phyloP scores from a whole-genome alignment of 768 basidiomycete genomes.

The Pilatotrama ljubarskyi region DNA sequence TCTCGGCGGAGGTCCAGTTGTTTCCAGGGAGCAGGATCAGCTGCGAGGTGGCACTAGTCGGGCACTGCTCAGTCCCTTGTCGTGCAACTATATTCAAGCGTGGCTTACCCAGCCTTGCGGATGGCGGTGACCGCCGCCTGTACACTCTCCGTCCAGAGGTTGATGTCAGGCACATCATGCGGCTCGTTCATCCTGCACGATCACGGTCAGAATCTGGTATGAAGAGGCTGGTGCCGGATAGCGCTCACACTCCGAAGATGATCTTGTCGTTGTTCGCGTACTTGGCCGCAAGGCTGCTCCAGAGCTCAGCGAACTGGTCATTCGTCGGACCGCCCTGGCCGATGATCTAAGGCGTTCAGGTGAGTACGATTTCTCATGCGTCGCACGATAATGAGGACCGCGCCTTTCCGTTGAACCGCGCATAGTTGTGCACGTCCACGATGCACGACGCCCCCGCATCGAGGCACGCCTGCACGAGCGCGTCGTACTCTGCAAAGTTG shows the following conservation, averaged over 20 bases:
- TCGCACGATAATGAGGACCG: too few relatives aligned
- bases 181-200: slow-evolving; percentile 46
- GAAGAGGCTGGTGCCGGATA: too few relatives aligned
- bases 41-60: slow-evolving; percentile 38
- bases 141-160: slow-evolving; percentile 35
- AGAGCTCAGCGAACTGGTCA: slow-evolving; percentile 40
- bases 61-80: too few relatives aligned
- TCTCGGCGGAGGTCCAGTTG: slow-evolving; percentile 36
- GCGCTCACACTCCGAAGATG: slow-evolving; percentile 31
- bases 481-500: slow-evolving; percentile 44
- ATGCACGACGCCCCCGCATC: slow-evolving; percentile 44
- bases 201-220: slow-evolving; percentile 20
- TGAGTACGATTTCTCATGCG: too few relatives aligned
- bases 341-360: slow-evolving; percentile 27
- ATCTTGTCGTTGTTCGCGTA: slow-evolving; percentile 39
- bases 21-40: slow-evolving; percentile 45
- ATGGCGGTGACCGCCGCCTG: slow-evolving; percentile 46
- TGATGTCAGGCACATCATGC: slow-evolving; percentile 42
- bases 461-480: slow-evolving; percentile 47
- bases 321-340: slow-evolving; percentile 44
- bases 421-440: slow-evolving; percentile 60
- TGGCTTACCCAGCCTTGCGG: slow-evolving; percentile 36
- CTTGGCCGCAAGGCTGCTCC: slow-evolving; percentile 42
- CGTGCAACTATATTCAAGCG: not conserved
- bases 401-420: slow-evolving; percentile 48